These are phyloP conservation scores for Fusarium nematophilum DNA, from an alignment of 2,329 filamentous ascomycete species.

Conservation along the genomic window DNA sequence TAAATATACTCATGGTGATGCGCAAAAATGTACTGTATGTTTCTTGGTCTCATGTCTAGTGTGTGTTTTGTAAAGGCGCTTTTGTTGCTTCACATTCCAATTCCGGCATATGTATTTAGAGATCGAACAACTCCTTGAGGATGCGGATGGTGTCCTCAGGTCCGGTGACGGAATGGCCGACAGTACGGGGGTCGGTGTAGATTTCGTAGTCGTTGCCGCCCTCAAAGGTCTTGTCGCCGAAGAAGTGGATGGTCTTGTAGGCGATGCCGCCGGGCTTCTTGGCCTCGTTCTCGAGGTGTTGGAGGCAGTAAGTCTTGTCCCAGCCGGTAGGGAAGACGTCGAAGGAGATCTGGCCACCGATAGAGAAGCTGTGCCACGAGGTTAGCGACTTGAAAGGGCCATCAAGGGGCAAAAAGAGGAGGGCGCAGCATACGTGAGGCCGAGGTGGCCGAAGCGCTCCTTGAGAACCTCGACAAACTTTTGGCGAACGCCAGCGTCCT, in stretches of 20 bases:
- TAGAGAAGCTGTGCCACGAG: conserved; percentile 74
- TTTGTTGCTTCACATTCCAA: conserved; percentile 18
- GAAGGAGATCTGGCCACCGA: conserved; percentile 97
- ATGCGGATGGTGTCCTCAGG: conserved; percentile 86
- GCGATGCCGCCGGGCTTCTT: conserved; percentile 74
- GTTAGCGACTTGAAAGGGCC: conserved; percentile 15
- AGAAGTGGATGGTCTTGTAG: conserved; percentile 95
- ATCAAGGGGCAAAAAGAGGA: conserved; percentile 6
- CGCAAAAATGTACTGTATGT: conserved; percentile 19
- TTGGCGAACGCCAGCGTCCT: conserved; percentile 78
- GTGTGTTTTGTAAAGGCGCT: conserved; percentile 20
- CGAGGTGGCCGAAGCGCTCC: conserved; percentile 84
- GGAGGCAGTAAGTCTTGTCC: conserved; percentile 98
- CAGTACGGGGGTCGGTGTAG: conserved; percentile 81
- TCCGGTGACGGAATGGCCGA: conserved; percentile 83
- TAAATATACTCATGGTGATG: not conserved
- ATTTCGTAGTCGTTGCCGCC: conserved; percentile 98
- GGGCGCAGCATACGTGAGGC: conserved; percentile 77
- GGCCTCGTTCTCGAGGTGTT: conserved; percentile 86
- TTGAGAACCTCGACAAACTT: conserved; percentile 81
- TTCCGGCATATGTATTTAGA: conserved; percentile 54
- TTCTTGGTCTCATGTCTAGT: conserved; percentile 33
- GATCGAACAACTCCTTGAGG: conserved; percentile 82
- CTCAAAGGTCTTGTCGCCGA: conserved; percentile 92
- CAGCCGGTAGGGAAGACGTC: conserved; percentile 97